phyloP scores from a whole-genome alignment of 768 basidiomycete genomes.

The Tricholoma sp. region DNA sequence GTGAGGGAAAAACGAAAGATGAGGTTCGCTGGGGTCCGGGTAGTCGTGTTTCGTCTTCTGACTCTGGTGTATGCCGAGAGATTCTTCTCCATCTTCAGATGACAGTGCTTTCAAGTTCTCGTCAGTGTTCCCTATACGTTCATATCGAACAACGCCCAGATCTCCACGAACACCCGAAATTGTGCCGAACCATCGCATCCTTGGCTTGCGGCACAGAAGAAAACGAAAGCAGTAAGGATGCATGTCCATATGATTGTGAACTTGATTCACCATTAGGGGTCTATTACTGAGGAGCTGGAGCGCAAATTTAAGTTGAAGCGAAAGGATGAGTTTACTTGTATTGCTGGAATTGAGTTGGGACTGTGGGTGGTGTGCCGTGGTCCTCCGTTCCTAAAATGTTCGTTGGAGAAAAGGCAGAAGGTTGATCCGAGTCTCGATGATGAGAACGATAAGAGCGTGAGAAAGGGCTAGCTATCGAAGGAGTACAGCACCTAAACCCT shows the following conservation, averaged over 20 bases:
- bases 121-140: conserved; percentile 1
- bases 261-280: conserved; percentile 72
- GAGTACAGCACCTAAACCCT: background rate
- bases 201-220: conserved; percentile 35
- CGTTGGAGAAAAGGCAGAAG: too few relatives aligned
- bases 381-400: conserved; percentile 20
- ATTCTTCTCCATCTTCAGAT: background rate
- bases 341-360: conserved; percentile 54
- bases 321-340: conserved; percentile 46
- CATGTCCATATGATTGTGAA: conserved; percentile 75
- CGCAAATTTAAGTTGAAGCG: background rate
- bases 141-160: conserved; percentile 3
- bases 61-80: background rate
- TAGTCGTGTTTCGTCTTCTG: conserved; percentile 1
- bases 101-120: background rate
- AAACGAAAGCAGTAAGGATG: conserved; percentile 42
- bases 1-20: conserved; percentile 29
- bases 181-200: conserved; percentile 34
- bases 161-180: conserved; percentile 53
- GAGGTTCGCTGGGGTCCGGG: conserved; percentile 14
- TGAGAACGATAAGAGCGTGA: too few relatives aligned
- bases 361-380: conserved; percentile 50
- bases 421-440: too few relatives aligned
- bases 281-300: conserved; percentile 64
- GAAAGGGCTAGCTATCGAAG: too few relatives aligned